Base-by-base conservation (phyloP, 1,284 basidiomycete genomes). In the Trichosporon inkin region DNA sequence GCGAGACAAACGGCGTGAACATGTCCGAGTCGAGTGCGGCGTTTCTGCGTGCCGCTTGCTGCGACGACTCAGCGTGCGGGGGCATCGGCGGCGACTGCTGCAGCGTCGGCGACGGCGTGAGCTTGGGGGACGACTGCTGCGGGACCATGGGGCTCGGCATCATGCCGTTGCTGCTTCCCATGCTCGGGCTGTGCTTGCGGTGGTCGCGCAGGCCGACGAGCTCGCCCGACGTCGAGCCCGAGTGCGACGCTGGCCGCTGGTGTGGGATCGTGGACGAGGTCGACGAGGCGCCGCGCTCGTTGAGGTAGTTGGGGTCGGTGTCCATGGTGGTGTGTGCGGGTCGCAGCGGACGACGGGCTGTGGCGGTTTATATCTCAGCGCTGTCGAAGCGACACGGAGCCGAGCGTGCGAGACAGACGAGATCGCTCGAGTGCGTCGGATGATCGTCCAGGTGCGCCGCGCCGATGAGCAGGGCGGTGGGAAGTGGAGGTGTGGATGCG, bases 1-100 rank as follows among this genome's bases (percentile, higher is more conserved):
- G 63, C 24, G 63, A 64, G 36, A 60, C 60, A 56, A 62, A 62
- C n/a, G 63, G 63, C 20, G 60, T 58, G 63, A 55, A 62, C 56
- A 64, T 62, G 40, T 64, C 60, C 36, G 49, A 39, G 10, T 62
- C 55, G 17, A 59, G 55, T 14, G 55, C 56, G 7, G 58, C 38
- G 10, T 53, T 55, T 0, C 62, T 56, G 2, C 58, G 58, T 0
- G 54, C 58, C 1, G 63, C 60, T 20, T 62, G 60, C 4, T 57
- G 47, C 7, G 63, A 64, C 20, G 63, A 62, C 49, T 64, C 63
- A 35, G 63, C 63, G 24, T 64, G 63, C 14, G 60, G 54, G 4
- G 58, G 22, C 39, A 47, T 40, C 41, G 53, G 20, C 10, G 62
- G 17, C 1, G 52, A 19, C n/a, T 55, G 40, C 1, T 59, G 17